Base-by-base conservation (phyloP, 2,329 filamentous ascomycete species). In the Cercospora sp. region DNA sequence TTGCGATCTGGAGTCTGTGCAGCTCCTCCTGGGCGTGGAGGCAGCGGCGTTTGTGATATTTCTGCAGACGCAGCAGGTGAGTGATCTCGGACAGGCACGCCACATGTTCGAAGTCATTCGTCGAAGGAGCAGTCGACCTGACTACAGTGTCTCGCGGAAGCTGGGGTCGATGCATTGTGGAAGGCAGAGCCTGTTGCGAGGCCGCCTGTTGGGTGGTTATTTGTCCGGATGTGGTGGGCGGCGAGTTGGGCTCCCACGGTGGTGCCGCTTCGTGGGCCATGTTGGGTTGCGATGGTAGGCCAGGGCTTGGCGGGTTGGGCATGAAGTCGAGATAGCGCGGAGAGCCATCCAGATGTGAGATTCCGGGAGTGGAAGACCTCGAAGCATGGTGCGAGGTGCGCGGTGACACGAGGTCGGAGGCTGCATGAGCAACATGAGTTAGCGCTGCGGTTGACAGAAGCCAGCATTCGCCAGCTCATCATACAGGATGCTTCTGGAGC, bases 31-130 rank as follows among this genome's bases (percentile, higher is more conserved):
- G 86, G 57, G 89, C 91, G 76, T 90, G 89, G 72, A 87, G 85
- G 80, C 91, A 88, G 83, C 92, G 91, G 83, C 90, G 90, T 83
- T 92, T 90, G 80, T 94, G 91, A 78, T 93, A 93, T 75, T 89
- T 91, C 77, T 91, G 91, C 70, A 93, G 83, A 69, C 91, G 88
- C 72, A 93, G 90, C 74, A 94, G 81, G 78, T 93, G 91, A 62
- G 91, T 91, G 72, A 94, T 86, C 79, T 94, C 91, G 75, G 91
- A 88, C 69, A 94, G 45, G 13, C 72, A 67, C 48, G 65, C 36
- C 42, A 69, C 57, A 30, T 60, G 9, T 13, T n/a, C 18, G 48
- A 28, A 39, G 62, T 59, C 62, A 65, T 60, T 60, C 26, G 63
- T 60, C 39, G 57, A 31, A 16, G 33, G 13, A 55, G 57, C 63